Evolutionary conservation across 1,284 basidiomycete species (phyloP).

Genomic region (Blastosporella zonata): DNA sequence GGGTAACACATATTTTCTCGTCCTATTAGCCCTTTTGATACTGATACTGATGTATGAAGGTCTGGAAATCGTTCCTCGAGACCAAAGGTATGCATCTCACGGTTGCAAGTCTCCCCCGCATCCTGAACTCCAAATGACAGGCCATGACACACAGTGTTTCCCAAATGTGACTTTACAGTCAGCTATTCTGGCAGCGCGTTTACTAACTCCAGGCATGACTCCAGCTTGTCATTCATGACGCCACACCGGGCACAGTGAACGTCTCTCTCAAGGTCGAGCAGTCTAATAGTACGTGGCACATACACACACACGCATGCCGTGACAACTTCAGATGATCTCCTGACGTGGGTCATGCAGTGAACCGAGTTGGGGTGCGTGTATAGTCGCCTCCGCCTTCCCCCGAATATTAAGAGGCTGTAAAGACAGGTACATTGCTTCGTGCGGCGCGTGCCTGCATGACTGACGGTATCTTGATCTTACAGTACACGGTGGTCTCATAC

Average conservation of each 20-base stretch:
- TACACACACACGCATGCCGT: background rate
- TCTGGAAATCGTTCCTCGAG: constrained; percentile 77
- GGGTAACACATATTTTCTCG: constrained; percentile 32
- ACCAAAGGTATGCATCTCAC: constrained; percentile 59
- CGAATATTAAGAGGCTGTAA: constrained; percentile 1
- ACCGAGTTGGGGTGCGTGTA: constrained; percentile 66
- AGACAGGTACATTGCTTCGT: constrained; percentile 21
- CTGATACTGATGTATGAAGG: constrained; percentile 37
- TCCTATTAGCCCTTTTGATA: background rate
- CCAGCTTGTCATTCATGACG: constrained; percentile 62
- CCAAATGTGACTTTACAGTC: constrained; percentile 53
- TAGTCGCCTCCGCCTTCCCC: background rate
- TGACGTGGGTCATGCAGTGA: constrained; percentile 42
- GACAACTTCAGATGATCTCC: background rate
- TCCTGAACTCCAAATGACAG: constrained; percentile 33
- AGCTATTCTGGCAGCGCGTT: constrained; percentile 6
- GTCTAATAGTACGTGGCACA: constrained; percentile 56
- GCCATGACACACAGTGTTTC: constrained; percentile 76
- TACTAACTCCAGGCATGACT: background rate
- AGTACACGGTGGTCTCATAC: constrained; percentile 82
- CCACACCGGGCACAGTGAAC: constrained; percentile 63
- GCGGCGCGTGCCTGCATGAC: background rate
- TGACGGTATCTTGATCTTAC: background rate
- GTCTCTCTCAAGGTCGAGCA: constrained; percentile 69
- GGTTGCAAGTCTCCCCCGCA: constrained; percentile 7